Conservation (phyloP, 192 early-diverging fungal species). For the Dispira simplex region DNA sequence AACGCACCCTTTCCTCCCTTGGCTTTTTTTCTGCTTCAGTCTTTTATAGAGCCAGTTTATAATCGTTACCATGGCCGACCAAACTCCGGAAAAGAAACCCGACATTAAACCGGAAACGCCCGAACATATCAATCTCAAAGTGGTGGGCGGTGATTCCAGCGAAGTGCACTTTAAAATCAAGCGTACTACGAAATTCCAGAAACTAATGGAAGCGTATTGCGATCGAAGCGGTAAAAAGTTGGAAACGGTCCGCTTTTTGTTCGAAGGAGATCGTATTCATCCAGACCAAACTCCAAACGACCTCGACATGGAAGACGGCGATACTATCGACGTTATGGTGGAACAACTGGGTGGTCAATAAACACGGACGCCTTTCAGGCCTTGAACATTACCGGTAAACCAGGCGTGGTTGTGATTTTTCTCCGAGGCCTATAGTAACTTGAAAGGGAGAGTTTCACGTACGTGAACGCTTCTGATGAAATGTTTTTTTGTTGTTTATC, state of each 20-base stretch:
- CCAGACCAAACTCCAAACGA: conserved; percentile 69
- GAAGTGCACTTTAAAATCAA: conserved; percentile 96
- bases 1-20: background rate
- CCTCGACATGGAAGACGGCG: conserved; percentile 89
- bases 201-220: conserved; percentile 91
- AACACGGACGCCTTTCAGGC: background rate
- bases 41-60: background rate
- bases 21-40: background rate
- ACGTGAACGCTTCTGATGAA: no score
- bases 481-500: no score
- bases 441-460: no score
- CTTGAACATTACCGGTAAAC: no score
- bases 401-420: no score
- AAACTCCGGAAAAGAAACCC: conserved; percentile 32
- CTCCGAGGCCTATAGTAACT: no score
- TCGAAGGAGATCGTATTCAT: conserved; percentile 77
- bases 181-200: conserved; percentile 72
- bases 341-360: conserved; percentile 70
- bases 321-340: conserved; percentile 88
- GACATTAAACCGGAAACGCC: conserved; percentile 23
- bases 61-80: conserved; percentile 4
- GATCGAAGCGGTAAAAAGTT: conserved; percentile 66
- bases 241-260: conserved; percentile 75
- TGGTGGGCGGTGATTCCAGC: conserved; percentile 64
- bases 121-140: conserved; percentile 88